Base-by-base conservation (phyloP, 2,329 filamentous ascomycete species). In the Chalaropsis thielavioides region DNA sequence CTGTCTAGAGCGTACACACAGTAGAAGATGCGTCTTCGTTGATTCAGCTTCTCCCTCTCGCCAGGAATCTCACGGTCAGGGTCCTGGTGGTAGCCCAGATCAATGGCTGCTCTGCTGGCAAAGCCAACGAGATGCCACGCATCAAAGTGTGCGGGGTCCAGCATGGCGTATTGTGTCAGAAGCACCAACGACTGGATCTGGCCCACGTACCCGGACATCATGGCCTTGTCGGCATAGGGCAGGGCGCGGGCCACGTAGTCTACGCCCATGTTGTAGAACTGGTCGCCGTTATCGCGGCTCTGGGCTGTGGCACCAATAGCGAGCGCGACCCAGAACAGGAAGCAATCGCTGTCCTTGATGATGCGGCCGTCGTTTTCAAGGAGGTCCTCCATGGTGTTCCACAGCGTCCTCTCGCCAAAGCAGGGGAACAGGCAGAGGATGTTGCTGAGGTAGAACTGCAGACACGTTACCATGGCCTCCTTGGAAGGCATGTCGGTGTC, bases 121-220 rank as follows among this genome's bases (percentile, higher is more conserved):
- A 94, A 92, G 6, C 92, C 94, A 65, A 96, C 89, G 68, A 96
- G 76, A 69, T 94, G 92, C 92, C 94, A 97, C 70, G 88, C 90
- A 71, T 96, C 91, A 71, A 96, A 96, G 72, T 95, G 90, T 51
- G 86, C 83, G 1, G 92, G 92, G 70, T 97, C 92, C 61, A 96
- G 79, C 78, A 94, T 88, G 2, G 92, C 87, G 73, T 96, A 97
- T 70, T 95, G 85, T 0, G 90, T 91, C 63, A 97, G 82, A 1
- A 97, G 79, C 1, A 96, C 76, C 24, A 97, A 79, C 0, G 91
- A 91, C 73, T 96, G 92, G 17, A 97, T 90, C 70, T 94, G 92
- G 1, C 83, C 83, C 27, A 90, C 83, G 64, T 90, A 90, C 22
- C 92, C 92, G 0, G 92, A 92, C 70, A 87, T 86, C 27, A 99